These are phyloP conservation scores for Pestalotiopsis sp. DNA, from an alignment of 2,329 filamentous ascomycete species.

Conservation along the genomic window DNA sequence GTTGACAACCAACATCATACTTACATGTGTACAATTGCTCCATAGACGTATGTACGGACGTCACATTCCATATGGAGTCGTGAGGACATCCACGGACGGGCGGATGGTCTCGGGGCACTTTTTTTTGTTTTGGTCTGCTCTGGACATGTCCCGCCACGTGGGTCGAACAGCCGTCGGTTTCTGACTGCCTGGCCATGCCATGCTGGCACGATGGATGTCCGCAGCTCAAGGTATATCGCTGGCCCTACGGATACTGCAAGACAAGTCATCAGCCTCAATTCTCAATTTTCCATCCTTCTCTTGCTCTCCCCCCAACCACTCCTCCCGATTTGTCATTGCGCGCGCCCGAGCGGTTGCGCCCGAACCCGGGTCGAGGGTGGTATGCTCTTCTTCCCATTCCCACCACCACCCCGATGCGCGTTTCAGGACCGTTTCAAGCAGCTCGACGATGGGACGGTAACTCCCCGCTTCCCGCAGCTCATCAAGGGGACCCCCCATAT, in stretches of 20 bases:
- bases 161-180: background rate
- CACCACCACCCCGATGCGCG: background rate
- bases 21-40: too few species aligned
- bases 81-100: background rate
- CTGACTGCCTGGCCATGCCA: too few species aligned
- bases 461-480: background rate
- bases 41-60: background rate
- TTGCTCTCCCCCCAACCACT: background rate
- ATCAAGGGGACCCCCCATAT: background rate
- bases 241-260: too few species aligned
- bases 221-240: too few species aligned
- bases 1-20: too few species aligned
- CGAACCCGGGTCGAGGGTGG: background rate
- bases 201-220: too few species aligned
- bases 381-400: background rate
- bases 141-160: background rate
- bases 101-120: too few species aligned
- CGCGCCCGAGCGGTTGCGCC: background rate
- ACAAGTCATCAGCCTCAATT: background rate
- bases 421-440: constrained; percentile 12
- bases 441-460: background rate
- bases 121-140: too few species aligned
- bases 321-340: constrained; percentile 8
- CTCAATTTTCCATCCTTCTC: background rate
- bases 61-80: background rate